Conservation (phyloP, 2,329 filamentous ascomycete species). For the Microdochium paspali region DNA sequence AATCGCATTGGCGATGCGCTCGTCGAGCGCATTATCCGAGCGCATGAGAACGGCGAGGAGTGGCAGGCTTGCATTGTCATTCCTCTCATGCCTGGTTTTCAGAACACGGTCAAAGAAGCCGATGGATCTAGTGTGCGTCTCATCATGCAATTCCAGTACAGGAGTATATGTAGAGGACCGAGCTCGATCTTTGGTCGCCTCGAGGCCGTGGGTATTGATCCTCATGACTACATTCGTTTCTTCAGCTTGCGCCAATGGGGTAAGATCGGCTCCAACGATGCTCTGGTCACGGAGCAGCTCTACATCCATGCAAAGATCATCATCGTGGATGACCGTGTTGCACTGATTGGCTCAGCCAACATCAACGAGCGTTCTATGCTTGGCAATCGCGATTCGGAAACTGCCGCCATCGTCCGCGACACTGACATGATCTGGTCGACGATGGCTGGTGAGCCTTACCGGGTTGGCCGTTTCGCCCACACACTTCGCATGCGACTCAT, state of each 20-base stretch:
- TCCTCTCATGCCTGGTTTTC: conserved; percentile 95
- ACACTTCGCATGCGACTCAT: conserved; percentile 87
- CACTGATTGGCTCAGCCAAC: conserved; percentile 92
- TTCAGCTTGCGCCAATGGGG: conserved; percentile 91
- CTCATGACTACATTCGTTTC: conserved; percentile 92
- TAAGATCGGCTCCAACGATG: conserved; percentile 72
- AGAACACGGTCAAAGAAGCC: conserved; percentile 89
- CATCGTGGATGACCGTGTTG: conserved; percentile 87
- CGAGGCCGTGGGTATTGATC: conserved; percentile 71
- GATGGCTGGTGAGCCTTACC: conserved; percentile 85
- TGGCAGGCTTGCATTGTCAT: conserved; percentile 90
- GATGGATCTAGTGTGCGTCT: conserved; percentile 90
- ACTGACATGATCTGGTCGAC: conserved; percentile 86
- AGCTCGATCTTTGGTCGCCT: conserved; percentile 86
- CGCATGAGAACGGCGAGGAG: conserved; percentile 72
- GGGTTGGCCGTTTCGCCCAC: conserved; percentile 86
- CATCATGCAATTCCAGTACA: conserved; percentile 95
- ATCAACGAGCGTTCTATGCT: conserved; percentile 98
- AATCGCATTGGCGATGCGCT: conserved; percentile 93
- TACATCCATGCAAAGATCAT: conserved; percentile 98
- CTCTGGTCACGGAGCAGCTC: conserved; percentile 85
- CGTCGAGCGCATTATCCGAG: conserved; percentile 82
- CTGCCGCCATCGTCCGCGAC: conserved; percentile 82
- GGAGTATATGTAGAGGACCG: conserved; percentile 89
- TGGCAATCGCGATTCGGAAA: conserved; percentile 84